Conservation (phyloP, 306 rosid species). For the Vicia faba region DNA sequence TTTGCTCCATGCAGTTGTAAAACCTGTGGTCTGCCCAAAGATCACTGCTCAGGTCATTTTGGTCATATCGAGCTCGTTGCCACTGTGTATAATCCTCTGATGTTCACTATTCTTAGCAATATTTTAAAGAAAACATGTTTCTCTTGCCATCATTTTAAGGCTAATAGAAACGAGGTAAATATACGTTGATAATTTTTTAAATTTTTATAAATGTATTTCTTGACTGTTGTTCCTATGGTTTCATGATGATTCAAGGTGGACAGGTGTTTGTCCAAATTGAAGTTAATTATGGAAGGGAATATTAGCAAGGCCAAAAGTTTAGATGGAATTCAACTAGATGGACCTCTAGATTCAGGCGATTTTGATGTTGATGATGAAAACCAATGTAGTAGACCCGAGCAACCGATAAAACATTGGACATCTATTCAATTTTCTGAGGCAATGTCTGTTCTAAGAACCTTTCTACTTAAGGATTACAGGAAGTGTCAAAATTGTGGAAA, state of each 20-base stretch:
- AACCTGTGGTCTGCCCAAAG: conserved; percentile 62
- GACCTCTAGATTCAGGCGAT: conserved; percentile 31
- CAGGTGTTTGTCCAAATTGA: conserved; percentile 52
- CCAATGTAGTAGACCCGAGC: conserved; percentile 32
- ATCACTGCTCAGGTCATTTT: conserved; percentile 75
- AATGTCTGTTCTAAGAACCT: conserved; percentile 55
- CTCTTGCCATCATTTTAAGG: conserved; percentile 59
- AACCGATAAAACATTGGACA: conserved; percentile 60
- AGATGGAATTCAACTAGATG: conserved; percentile 38
- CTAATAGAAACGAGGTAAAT: conserved; percentile 49
- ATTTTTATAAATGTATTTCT: conserved; percentile 17
- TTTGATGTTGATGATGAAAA: conserved; percentile 35
- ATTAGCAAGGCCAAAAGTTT: conserved; percentile 56
- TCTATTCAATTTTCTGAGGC: conserved; percentile 77
- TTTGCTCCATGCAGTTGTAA: conserved; percentile 65
- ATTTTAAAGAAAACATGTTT: conserved; percentile 64
- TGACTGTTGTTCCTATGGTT: conserved; percentile 23
- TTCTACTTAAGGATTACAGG: conserved; percentile 31
- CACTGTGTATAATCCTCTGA: conserved; percentile 75
- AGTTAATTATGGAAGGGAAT: conserved; percentile 71
- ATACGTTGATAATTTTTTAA: conserved; percentile 3
- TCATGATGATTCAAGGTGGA: conserved; percentile 58
- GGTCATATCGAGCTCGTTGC: conserved; percentile 80
- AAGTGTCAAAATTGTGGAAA: conserved; percentile 56
- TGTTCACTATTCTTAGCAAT: conserved; percentile 58